Conservation (phyloP, 129 eudicot genomes). For the Artemisia argyi region DNA sequence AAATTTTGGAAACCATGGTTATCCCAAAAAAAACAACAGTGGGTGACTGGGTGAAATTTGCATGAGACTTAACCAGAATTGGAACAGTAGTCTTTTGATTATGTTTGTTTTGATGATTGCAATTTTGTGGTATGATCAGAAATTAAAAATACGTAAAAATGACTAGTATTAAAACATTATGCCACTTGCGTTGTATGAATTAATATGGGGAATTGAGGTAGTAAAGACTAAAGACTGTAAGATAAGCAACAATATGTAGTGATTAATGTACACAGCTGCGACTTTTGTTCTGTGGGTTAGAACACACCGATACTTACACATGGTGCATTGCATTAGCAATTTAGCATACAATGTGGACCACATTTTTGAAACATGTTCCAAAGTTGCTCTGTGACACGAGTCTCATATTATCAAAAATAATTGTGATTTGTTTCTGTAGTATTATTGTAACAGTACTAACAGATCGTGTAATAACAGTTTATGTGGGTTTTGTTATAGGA, state of each 20-base stretch:
- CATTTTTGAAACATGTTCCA: neutral
- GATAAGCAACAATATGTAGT: neutral
- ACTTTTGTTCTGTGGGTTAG: neutral
- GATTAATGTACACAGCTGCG: slow-evolving; percentile 3
- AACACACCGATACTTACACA: neutral
- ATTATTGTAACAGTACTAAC: neutral
- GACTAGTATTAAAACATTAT: neutral
- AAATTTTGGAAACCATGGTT: too few species aligned
- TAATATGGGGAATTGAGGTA: neutral
- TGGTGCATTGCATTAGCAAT: neutral
- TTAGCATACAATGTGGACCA: slow-evolving; percentile 2
- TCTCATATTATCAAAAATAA: neutral
- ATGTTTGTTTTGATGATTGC: neutral
- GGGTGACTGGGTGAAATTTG: too few species aligned
- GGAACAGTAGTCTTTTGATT: too few species aligned
- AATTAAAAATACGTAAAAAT: neutral
- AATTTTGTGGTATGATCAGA: neutral
- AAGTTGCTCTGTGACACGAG: neutral
- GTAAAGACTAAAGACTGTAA: neutral
- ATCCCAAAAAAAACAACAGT: too few species aligned
- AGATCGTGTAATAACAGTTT: neutral
- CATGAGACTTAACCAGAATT: too few species aligned
- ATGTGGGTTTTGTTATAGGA: slow-evolving; percentile 38
- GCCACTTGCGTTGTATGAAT: neutral
- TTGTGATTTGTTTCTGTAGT: neutral